These are phyloP conservation scores for Periconia digitata DNA, from an alignment of 2,329 filamentous ascomycete species.

Conservation along the genomic window DNA sequence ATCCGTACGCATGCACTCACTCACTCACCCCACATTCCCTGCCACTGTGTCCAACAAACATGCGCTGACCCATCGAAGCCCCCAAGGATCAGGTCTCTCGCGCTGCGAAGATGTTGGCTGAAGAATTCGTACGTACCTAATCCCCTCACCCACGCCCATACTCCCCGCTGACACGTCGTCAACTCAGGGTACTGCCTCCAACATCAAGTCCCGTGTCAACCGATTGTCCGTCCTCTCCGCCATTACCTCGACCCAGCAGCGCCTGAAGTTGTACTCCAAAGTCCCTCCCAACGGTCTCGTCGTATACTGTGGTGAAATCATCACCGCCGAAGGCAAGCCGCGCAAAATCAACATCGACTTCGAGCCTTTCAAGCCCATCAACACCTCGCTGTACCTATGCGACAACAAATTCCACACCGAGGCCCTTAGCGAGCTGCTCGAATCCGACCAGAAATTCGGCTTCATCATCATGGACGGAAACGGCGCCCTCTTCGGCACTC, in stretches of 20 bases:
- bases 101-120: conserved; percentile 98
- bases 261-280: conserved; percentile 98
- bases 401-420: conserved; percentile 99
- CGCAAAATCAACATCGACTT: conserved; percentile 99
- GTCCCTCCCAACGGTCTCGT: conserved; percentile 97
- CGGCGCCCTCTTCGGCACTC: conserved; percentile 92
- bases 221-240: conserved; percentile 95
- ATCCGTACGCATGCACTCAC: conserved; percentile 71
- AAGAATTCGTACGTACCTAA: conserved; percentile 82
- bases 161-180: conserved; percentile 10
- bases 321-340: conserved; percentile 97
- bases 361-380: conserved; percentile 99
- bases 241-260: conserved; percentile 98
- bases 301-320: conserved; percentile 99
- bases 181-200: conserved; percentile 86
- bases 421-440: conserved; percentile 91
- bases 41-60: background rate
- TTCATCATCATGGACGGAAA: conserved; percentile 99
- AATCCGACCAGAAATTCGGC: conserved; percentile 98
- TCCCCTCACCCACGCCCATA: background rate
- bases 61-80: conserved; percentile 55
- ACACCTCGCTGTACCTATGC: conserved; percentile 97
- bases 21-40: background rate
- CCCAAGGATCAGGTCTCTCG: conserved; percentile 98
- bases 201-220: conserved; percentile 99